Conservation (phyloP, 2,329 filamentous ascomycete species). For the Pseudomassariella vexata region DNA sequence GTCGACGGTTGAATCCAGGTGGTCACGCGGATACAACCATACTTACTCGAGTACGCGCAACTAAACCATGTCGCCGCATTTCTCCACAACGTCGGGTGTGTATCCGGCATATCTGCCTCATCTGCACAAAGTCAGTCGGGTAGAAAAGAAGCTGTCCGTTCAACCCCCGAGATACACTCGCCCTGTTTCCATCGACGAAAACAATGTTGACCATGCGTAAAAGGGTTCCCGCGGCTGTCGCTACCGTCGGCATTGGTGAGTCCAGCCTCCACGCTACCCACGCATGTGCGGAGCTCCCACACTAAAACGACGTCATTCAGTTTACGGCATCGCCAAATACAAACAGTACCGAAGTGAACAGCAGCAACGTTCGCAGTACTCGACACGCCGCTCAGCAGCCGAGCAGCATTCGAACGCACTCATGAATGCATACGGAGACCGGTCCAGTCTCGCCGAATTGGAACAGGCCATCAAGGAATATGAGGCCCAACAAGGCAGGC, state of each 20-base stretch:
- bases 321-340: conserved; percentile 23
- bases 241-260: conserved; percentile 25
- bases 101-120: conserved; percentile 22
- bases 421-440: conserved; percentile 44
- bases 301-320: conserved; percentile 7
- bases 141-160: conserved; percentile 19
- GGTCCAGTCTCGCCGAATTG: conserved; percentile 40
- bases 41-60: neutral
- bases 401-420: conserved; percentile 32
- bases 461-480: conserved; percentile 43
- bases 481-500: conserved; percentile 18
- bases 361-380: conserved; percentile 13
- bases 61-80: conserved; percentile 9
- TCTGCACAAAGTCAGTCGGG: conserved; percentile 18
- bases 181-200: conserved; percentile 3
- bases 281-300: neutral
- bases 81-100: conserved; percentile 22
- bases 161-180: neutral
- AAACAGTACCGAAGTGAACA: conserved; percentile 15
- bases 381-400: conserved; percentile 22
- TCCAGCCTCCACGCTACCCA: neutral
- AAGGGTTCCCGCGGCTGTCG: conserved; percentile 24
- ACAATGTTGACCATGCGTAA: conserved; percentile 13
- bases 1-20: neutral
- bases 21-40: neutral